These are phyloP conservation scores for Ceratobasidium papillatum DNA, from an alignment of 1,284 basidiomycete species.

Conservation along the genomic window DNA sequence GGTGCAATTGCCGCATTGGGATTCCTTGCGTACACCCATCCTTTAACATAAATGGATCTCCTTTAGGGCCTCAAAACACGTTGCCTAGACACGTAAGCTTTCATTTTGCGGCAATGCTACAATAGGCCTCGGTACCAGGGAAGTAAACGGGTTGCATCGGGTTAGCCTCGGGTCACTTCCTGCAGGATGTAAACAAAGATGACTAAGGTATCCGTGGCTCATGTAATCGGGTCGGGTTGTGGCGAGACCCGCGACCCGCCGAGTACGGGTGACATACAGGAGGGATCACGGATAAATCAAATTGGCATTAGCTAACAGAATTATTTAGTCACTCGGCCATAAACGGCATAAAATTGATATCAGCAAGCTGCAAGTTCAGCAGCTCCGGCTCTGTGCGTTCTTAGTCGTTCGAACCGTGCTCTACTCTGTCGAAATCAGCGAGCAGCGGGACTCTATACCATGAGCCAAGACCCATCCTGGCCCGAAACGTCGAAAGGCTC, in stretches of 20 bases:
- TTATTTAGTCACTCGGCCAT: neutral
- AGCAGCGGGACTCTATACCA: constrained; percentile 19
- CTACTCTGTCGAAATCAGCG: neutral
- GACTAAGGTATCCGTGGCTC: neutral
- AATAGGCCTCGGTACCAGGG: too few relatives aligned
- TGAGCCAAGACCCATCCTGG: constrained; percentile 11
- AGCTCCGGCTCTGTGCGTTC: neutral
- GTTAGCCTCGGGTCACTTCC: neutral
- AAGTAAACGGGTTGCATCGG: constrained; percentile 9
- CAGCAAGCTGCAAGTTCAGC: neutral
- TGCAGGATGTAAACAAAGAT: neutral
- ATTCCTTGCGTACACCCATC: too few relatives aligned
- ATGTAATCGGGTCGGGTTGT: constrained; percentile 12
- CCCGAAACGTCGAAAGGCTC: neutral
- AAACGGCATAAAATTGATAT: neutral
- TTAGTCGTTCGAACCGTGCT: neutral
- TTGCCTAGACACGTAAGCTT: too few relatives aligned
- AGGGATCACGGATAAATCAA: neutral
- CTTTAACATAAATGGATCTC: too few relatives aligned
- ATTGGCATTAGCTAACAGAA: neutral
- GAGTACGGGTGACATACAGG: neutral
- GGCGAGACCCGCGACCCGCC: neutral
- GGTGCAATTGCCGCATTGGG: too few relatives aligned
- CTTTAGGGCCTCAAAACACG: too few relatives aligned
- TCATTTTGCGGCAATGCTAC: too few relatives aligned